phyloP scores from a whole-genome alignment of 208 protist genomes.

The Trypanosoma platydactyli region DNA sequence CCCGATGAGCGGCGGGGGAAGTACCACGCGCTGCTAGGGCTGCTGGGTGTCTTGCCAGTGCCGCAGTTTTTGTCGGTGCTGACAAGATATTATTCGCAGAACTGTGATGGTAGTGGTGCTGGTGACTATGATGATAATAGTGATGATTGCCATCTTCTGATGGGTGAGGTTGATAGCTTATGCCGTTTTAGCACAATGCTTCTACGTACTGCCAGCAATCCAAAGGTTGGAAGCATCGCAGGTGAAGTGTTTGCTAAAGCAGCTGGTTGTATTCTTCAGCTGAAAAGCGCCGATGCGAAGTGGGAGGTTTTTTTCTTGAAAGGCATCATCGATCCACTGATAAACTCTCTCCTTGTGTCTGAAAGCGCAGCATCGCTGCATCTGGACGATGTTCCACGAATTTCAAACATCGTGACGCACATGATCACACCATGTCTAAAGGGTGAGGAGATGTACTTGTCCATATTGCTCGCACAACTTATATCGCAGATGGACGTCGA shows the following conservation, averaged over 20 bases:
- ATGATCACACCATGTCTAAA: conserved; percentile 78
- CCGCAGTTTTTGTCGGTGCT: conserved; percentile 48
- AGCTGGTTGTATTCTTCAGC: conserved; percentile 19
- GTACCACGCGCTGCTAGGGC: conserved; percentile 82
- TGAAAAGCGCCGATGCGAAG: conserved; percentile 1
- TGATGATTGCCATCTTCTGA: too few relatives aligned
- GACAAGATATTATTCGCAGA: conserved; percentile 18
- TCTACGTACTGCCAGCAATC: conserved; percentile 63
- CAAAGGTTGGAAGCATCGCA: conserved; percentile 80
- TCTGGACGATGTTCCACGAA: conserved; percentile 39
- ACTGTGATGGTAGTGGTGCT: background rate
- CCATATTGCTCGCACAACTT: conserved; percentile 17
- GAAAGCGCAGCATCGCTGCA: conserved; percentile 54
- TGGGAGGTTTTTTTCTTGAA: conserved; percentile 28
- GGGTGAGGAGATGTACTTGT: conserved; percentile 12
- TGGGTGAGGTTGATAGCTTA: conserved; percentile 29
- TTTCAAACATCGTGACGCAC: conserved; percentile 76
- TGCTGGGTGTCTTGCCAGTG: conserved; percentile 53
- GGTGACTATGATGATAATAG: too few relatives aligned
- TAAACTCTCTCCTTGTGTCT: conserved; percentile 45
- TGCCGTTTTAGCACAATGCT: conserved; percentile 50
- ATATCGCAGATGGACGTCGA: background rate
- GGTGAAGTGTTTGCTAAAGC: conserved; percentile 77
- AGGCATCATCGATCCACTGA: conserved; percentile 58
- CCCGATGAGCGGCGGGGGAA: conserved; percentile 77